Evolutionary conservation across 2,329 filamentous ascomycete species (phyloP), one percentile per base, ranked within the genome.

Genomic region (Epichloe uncinata): DNA sequence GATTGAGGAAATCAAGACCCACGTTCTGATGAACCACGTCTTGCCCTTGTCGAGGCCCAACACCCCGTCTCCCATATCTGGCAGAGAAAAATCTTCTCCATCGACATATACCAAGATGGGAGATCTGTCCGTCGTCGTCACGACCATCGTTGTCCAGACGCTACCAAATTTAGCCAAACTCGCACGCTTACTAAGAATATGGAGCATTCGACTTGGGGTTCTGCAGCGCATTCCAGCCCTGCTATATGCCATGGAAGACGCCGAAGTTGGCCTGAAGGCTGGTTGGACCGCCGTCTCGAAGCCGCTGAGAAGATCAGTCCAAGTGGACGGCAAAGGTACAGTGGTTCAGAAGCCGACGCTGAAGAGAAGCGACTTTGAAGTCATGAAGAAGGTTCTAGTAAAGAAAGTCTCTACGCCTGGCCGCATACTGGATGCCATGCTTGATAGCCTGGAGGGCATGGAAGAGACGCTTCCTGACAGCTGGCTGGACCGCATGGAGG

Each of bases 401-500:
- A 70, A 76, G 34, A 85, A 85, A 56, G 80, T 96, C 35, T 72
- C 78, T 13, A 74, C 74, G 36, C 75, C 89, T 0, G 91, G 87
- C 0, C 77, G 77, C 45, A 76, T 81, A 38, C 73, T 97, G 53
- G 93, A 98, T 63, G 79, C 75, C 47, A 88, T 96, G 77, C 75
- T 98, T 13, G 90, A 98, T 65, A 76, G 79, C 34, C 73, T 97
- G 2, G 93, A 97, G 65, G 90, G 88, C 2, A 75, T 82, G 49
- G 75, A 84, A 42, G 93, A 98, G 60, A 87, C 85, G 0, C 70
- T 98, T 9, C 93, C 93, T 0, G 85, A 94, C 40, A 64, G 71
- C 30, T 98, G 91, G 93, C 79, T 97, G 50, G 87, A 95, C 58
- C 77, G 82, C 4, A 84, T 97, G 69, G 93, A 97, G 63, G 67